These are phyloP conservation scores for Abrus precatorius DNA, from an alignment of 306 rosid species.

Conservation along the genomic window DNA sequence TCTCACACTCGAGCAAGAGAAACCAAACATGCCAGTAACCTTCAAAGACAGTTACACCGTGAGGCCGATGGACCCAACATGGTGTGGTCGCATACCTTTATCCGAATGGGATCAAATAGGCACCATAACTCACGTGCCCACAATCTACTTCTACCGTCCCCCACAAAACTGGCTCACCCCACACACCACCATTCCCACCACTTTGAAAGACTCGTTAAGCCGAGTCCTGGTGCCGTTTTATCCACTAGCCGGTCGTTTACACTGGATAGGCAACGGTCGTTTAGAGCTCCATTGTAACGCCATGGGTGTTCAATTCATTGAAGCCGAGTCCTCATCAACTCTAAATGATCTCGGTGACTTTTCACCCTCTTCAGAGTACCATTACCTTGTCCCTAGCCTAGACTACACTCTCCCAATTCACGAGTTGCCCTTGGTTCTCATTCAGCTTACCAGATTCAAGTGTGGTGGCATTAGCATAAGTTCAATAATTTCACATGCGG, in stretches of 20 bases:
- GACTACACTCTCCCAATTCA: slow-evolving; percentile 62
- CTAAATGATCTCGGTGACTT: slow-evolving; percentile 55
- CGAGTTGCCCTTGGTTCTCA: slow-evolving; percentile 56
- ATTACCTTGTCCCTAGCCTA: slow-evolving; percentile 42
- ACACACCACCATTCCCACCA: slow-evolving; percentile 35
- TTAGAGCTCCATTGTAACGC: slow-evolving; percentile 68
- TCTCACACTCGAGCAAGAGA: background rate
- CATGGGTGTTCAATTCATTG: slow-evolving; percentile 55
- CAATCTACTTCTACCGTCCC: slow-evolving; percentile 60
- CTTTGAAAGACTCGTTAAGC: slow-evolving; percentile 59
- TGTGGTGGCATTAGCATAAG: slow-evolving; percentile 66
- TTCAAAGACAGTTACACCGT: slow-evolving; percentile 47
- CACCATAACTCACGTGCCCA: slow-evolving; percentile 56
- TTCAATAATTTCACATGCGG: slow-evolving; percentile 52
- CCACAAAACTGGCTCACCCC: slow-evolving; percentile 28
- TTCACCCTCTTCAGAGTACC: slow-evolving; percentile 40
- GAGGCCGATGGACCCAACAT: slow-evolving; percentile 55
- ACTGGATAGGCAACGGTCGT: slow-evolving; percentile 56
- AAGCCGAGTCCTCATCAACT: slow-evolving; percentile 55
- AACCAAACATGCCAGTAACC: slow-evolving; percentile 51
- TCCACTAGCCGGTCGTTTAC: slow-evolving; percentile 70
- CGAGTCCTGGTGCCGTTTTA: slow-evolving; percentile 66
- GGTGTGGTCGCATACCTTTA: slow-evolving; percentile 51
- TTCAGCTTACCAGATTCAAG: slow-evolving; percentile 63
- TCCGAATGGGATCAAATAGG: slow-evolving; percentile 73